Percentiles rank a stretch among this genome's conserved stretches.
Evolutionary conservation across 129 eudicot species (phyloP).

Genomic region (Escallonia rubra): DNA sequence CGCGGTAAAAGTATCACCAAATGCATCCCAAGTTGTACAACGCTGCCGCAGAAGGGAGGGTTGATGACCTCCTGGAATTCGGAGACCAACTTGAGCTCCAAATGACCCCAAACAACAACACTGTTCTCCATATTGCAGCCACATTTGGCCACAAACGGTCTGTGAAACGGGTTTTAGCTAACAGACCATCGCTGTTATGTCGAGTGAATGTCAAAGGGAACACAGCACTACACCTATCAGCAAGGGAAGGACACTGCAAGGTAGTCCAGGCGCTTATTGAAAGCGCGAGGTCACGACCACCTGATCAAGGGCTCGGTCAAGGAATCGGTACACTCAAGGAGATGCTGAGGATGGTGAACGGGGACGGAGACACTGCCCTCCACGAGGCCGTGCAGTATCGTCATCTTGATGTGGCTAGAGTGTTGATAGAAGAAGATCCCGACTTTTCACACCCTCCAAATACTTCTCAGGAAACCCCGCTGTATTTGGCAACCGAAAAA

Average conservation of each 20-base stretch:
- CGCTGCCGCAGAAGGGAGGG: too few species aligned
- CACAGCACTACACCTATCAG: not conserved
- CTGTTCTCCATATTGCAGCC: too few species aligned
- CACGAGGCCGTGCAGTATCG: not conserved
- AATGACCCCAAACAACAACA: too few species aligned
- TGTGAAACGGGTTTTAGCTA: too few species aligned
- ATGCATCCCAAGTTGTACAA: too few species aligned
- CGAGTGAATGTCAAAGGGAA: not conserved
- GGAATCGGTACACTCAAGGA: not conserved
- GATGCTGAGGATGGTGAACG: not conserved
- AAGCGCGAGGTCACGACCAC: not conserved
- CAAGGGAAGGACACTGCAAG: not conserved
- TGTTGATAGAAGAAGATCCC: not conserved
- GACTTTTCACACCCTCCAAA: not conserved
- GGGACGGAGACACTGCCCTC: not conserved
- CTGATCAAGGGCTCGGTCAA: not conserved
- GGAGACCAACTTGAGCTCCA: too few species aligned
- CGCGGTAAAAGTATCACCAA: too few species aligned
- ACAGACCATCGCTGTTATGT: not conserved
- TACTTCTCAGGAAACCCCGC: too few species aligned
- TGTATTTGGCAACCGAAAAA: too few species aligned
- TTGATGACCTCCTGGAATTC: too few species aligned
- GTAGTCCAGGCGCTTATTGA: not conserved
- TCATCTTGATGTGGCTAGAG: not conserved
- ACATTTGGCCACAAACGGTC: too few species aligned